Evolutionary conservation across 352 stramenopile species (phyloP).

Genomic region (Globisporangium middletonii): DNA sequence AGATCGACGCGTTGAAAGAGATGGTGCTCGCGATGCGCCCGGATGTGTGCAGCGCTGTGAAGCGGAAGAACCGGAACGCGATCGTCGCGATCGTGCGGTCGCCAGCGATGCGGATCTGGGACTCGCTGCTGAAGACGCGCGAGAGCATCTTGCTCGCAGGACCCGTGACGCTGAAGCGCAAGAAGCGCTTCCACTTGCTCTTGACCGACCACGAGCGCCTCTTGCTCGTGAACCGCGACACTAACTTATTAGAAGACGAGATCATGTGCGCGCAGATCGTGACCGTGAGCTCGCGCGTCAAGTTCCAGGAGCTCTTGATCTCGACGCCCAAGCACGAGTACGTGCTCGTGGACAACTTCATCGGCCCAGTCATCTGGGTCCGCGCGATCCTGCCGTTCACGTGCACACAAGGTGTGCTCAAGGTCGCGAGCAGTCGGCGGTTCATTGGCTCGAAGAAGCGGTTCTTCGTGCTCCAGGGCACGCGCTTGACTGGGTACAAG

Average conservation of each 20-base stretch:
- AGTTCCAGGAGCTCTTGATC: constrained; percentile 71
- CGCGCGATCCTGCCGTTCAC: constrained; percentile 82
- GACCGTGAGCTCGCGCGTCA: constrained; percentile 76
- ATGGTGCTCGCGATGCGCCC: constrained; percentile 73
- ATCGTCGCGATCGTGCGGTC: constrained; percentile 79
- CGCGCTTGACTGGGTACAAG: constrained; percentile 63
- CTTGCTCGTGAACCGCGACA: constrained; percentile 85
- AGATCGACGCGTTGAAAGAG: constrained; percentile 71
- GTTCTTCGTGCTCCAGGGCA: constrained; percentile 72
- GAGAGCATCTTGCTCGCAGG: constrained; percentile 77
- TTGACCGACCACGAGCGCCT: constrained; percentile 82
- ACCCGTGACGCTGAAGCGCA: constrained; percentile 75
- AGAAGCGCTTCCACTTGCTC: constrained; percentile 80
- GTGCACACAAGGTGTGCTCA: constrained; percentile 76
- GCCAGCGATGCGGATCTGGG: constrained; percentile 79
- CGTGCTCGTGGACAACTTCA: constrained; percentile 82
- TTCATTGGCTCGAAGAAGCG: constrained; percentile 84
- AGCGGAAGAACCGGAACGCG: constrained; percentile 77
- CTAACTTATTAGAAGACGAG: constrained; percentile 86
- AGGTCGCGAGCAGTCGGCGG: constrained; percentile 68
- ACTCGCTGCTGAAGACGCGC: constrained; percentile 76
- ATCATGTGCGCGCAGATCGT: constrained; percentile 86
- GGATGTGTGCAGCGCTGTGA: constrained; percentile 69
- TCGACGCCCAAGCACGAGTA: constrained; percentile 72
- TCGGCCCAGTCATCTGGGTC: constrained; percentile 78